Percentiles rank a stretch among this genome's conserved stretches.
phyloP scores from a whole-genome alignment of 257 asterid species.

The Ballota nigra region DNA sequence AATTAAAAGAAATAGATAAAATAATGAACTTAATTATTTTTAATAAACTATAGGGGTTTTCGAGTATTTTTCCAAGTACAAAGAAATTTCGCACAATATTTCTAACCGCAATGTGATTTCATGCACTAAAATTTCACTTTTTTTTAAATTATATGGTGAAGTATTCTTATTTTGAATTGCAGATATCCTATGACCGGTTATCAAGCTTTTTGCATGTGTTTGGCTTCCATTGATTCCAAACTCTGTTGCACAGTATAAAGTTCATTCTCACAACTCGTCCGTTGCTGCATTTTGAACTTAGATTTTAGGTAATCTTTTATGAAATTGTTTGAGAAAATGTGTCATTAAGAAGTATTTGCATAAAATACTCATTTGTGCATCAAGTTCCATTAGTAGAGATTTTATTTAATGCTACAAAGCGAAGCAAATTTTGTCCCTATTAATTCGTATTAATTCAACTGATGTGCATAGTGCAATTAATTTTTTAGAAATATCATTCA shows the following conservation, averaged over 20 bases:
- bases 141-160: not conserved
- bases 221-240: conserved; percentile 89
- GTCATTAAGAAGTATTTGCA: not conserved
- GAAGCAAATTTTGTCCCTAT: too few relatives aligned
- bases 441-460: too few relatives aligned
- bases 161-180: conserved; percentile 22
- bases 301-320: not conserved
- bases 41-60: too few relatives aligned
- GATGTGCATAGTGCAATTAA: too few relatives aligned
- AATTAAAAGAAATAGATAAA: too few relatives aligned
- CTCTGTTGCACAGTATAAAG: conserved; percentile 77
- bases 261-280: not conserved
- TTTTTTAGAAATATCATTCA: too few relatives aligned
- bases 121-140: too few relatives aligned
- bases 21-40: too few relatives aligned
- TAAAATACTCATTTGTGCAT: conserved; percentile 10
- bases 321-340: not conserved
- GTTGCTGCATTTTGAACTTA: not conserved
- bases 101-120: too few relatives aligned
- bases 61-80: too few relatives aligned
- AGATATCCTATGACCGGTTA: conserved; percentile 92
- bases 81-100: too few relatives aligned
- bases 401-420: too few relatives aligned
- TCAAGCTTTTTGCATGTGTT: conserved; percentile 88
- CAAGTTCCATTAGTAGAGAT: not conserved